phyloP scores from a whole-genome alignment of 106 monocot species.

The Hemerocallis citrina region DNA sequence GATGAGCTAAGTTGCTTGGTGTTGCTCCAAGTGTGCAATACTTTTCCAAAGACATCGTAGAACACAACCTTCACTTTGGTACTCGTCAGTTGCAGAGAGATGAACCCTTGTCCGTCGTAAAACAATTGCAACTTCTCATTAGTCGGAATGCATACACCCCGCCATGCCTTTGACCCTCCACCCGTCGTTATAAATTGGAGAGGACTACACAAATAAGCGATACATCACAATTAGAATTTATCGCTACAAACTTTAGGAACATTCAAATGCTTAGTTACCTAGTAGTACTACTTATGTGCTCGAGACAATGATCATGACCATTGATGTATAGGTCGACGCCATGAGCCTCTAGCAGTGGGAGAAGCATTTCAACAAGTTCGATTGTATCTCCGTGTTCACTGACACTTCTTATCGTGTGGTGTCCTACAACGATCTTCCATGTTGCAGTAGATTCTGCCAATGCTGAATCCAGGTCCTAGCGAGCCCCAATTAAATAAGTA shows the following conservation, averaged over 20 bases:
- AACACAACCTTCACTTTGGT: constrained; percentile 9
- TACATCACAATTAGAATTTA: no score
- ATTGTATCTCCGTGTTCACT: constrained; percentile 51
- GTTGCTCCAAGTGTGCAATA: constrained; percentile 10
- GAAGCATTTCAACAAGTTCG: constrained; percentile 38
- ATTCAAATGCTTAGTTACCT: constrained; percentile 14
- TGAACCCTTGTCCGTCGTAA: constrained; percentile 54
- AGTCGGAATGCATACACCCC: constrained; percentile 27
- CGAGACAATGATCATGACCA: constrained; percentile 17
- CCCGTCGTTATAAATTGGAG: constrained; percentile 77
- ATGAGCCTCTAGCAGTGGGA: constrained; percentile 41
- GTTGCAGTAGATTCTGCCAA: constrained; percentile 25
- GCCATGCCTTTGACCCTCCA: constrained; percentile 65
- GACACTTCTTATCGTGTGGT: constrained; percentile 49
- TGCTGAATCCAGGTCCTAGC: constrained; percentile 44
- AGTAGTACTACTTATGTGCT: constrained; percentile 19
- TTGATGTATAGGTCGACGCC: constrained; percentile 19
- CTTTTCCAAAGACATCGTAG: constrained; percentile 33
- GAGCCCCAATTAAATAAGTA: constrained; percentile 10
- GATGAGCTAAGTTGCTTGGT: background rate
- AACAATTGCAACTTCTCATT: constrained; percentile 30
- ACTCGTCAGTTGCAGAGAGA: constrained; percentile 32
- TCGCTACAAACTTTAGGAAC: constrained; percentile 14
- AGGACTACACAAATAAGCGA: constrained; percentile 22
- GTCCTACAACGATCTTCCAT: constrained; percentile 64